Evolutionary conservation across 2,329 filamentous ascomycete genomes (phyloP).

Genomic region (Penicillium polonicum): DNA sequence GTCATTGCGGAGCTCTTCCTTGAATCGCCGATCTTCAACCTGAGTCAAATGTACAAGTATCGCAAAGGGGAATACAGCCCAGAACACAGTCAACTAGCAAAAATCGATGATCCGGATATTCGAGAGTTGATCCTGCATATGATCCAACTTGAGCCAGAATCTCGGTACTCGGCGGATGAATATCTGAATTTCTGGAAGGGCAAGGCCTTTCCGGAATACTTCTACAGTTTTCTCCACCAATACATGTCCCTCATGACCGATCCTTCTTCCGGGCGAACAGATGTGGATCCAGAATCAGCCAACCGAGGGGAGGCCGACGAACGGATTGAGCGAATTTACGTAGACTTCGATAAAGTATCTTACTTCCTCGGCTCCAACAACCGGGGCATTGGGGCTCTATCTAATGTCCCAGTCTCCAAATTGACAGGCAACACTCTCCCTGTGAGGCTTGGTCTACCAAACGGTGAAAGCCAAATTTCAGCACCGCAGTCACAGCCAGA

Average conservation of each 20-base stretch:
- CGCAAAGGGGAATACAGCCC: constrained; percentile 90
- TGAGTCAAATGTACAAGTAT: constrained; percentile 94
- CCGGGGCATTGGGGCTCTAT: constrained; percentile 41
- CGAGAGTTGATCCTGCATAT: constrained; percentile 90
- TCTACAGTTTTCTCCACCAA: constrained; percentile 95
- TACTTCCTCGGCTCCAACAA: constrained; percentile 81
- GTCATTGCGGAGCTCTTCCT: constrained; percentile 96
- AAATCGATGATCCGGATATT: constrained; percentile 84
- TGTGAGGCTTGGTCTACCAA: constrained; percentile 80
- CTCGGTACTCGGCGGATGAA: constrained; percentile 87
- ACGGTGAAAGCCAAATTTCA: constrained; percentile 70
- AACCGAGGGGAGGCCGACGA: constrained; percentile 88
- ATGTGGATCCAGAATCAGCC: constrained; percentile 64
- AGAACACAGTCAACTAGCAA: constrained; percentile 72
- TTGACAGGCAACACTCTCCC: constrained; percentile 55
- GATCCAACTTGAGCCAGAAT: constrained; percentile 91
- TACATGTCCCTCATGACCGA: constrained; percentile 97
- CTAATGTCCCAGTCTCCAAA: constrained; percentile 33
- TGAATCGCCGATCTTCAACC: constrained; percentile 93
- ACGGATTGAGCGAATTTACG: constrained; percentile 86
- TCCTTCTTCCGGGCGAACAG: constrained; percentile 73
- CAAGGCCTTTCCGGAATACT: constrained; percentile 93
- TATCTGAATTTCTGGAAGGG: constrained; percentile 89
- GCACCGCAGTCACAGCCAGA: constrained; percentile 65
- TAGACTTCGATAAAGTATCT: constrained; percentile 96